Conservation (phyloP, 2,329 filamentous ascomycete species). For the Fusarium beomiforme region DNA sequence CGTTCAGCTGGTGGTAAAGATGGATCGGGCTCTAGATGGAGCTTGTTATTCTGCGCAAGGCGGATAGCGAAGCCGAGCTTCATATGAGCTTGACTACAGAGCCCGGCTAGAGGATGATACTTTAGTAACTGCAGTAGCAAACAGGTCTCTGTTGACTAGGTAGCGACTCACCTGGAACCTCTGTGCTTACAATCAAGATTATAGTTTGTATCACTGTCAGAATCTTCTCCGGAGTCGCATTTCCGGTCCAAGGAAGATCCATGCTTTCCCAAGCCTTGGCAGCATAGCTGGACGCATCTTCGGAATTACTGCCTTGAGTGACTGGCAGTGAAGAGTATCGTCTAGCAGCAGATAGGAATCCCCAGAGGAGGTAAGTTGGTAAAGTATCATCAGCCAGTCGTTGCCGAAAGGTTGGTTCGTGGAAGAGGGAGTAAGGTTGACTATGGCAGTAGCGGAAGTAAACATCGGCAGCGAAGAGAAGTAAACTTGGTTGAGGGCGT, state of each 20-base stretch:
- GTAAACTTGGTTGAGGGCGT: background rate
- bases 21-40: background rate
- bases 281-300: constrained; percentile 13
- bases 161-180: background rate
- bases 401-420: constrained; percentile 11
- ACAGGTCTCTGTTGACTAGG: accelerated
- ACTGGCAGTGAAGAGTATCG: background rate
- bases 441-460: constrained; percentile 20
- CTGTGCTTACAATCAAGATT: constrained; percentile 17
- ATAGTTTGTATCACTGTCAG: constrained; percentile 7
- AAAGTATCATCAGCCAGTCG: background rate
- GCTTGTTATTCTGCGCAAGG: constrained; percentile 5
- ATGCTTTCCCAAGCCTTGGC: constrained; percentile 11
- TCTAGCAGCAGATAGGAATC: constrained; percentile 4
- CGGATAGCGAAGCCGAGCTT: constrained; percentile 15
- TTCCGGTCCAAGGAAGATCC: constrained; percentile 15
- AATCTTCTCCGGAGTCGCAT: background rate
- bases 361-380: constrained; percentile 5
- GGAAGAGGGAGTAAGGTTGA: constrained; percentile 16
- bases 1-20: background rate
- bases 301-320: background rate
- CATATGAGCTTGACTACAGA: constrained; percentile 18
- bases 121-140: background rate
- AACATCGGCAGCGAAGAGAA: constrained; percentile 1
- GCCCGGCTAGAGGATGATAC: background rate